Evolutionary conservation across 768 basidiomycete genomes (phyloP).

Genomic region (Russula brevipes): DNA sequence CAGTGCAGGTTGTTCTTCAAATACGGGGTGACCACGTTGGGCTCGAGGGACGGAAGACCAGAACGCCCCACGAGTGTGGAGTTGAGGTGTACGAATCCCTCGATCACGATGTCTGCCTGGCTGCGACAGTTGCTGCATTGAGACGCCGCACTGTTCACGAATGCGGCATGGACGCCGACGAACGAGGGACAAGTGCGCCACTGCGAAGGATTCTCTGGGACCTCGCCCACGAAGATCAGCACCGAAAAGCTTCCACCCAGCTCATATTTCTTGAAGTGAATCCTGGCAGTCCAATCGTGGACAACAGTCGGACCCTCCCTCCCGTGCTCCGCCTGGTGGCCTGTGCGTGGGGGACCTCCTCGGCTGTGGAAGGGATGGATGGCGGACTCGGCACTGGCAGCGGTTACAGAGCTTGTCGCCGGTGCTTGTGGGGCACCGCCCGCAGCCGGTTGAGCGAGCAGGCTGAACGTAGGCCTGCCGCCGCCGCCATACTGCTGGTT

Average conservation of each 20-base stretch:
- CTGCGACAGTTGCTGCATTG: no score
- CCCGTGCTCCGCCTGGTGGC: background rate
- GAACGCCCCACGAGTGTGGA: slow-evolving; percentile 29
- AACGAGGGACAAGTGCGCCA: slow-evolving; percentile 37
- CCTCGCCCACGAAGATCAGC: slow-evolving; percentile 43
- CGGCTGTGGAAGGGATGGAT: slow-evolving; percentile 4
- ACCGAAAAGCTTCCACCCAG: slow-evolving; percentile 41
- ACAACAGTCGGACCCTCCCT: background rate
- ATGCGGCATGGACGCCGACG: slow-evolving; percentile 11
- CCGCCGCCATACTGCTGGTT: slow-evolving; percentile 34
- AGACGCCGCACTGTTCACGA: no score
- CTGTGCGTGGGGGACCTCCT: background rate
- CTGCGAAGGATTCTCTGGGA: slow-evolving; percentile 35
- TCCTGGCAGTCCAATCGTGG: slow-evolving; percentile 41
- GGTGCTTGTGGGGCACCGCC: background rate
- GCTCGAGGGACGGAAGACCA: slow-evolving; percentile 34
- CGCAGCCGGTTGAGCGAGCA: slow-evolving; percentile 5
- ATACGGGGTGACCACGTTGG: slow-evolving; percentile 33
- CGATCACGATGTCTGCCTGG: slow-evolving; percentile 21
- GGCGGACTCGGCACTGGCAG: background rate
- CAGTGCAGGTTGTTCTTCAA: no score
- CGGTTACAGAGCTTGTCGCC: background rate
- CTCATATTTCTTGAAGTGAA: slow-evolving; percentile 41
- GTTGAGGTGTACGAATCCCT: slow-evolving; percentile 45
- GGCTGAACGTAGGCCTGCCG: background rate